Percentiles rank a stretch among this genome's conserved stretches.
Conservation (phyloP, 1,284 basidiomycete genomes). For the Athelia sp. region DNA sequence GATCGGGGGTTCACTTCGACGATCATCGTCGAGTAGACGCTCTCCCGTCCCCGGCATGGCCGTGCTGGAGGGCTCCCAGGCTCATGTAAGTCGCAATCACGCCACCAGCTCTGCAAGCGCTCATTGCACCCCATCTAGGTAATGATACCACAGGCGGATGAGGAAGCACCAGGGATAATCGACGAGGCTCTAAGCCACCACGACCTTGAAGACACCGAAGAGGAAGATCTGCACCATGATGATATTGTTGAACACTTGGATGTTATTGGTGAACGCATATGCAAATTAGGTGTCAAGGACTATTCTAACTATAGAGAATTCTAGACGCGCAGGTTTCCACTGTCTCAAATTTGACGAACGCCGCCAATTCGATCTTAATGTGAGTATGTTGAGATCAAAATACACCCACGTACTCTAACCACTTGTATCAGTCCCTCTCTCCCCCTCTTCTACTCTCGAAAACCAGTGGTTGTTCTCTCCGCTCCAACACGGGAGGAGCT, state of each 20-base stretch:
- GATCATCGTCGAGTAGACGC: neutral
- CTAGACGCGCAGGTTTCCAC: slow-evolving; percentile 72
- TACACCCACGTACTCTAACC: too few species aligned
- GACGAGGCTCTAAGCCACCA: slow-evolving; percentile 37
- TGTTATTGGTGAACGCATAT: slow-evolving; percentile 52
- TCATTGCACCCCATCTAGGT: slow-evolving; percentile 14
- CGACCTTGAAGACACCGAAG: slow-evolving; percentile 13
- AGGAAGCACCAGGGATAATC: slow-evolving; percentile 30
- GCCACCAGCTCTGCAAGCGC: neutral
- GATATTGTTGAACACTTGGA: slow-evolving; percentile 76
- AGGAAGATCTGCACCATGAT: slow-evolving; percentile 50
- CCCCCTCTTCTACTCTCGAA: slow-evolving; percentile 61
- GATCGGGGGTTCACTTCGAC: neutral
- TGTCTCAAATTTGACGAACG: slow-evolving; percentile 67
- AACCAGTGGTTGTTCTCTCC: slow-evolving; percentile 60
- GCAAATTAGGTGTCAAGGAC: neutral
- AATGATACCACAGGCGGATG: slow-evolving; percentile 18
- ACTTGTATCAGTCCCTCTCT: slow-evolving; percentile 66
- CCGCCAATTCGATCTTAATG: slow-evolving; percentile 76
- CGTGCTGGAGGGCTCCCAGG: slow-evolving; percentile 25
- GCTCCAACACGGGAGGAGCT: slow-evolving; percentile 18
- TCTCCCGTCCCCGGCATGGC: slow-evolving; percentile 7
- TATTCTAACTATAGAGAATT: slow-evolving; percentile 2
- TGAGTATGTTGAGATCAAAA: slow-evolving; percentile 24
- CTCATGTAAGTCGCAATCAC: slow-evolving; percentile 22